Conservation (phyloP, 1,284 basidiomycete genomes). For the Agaricales sp. region DNA sequence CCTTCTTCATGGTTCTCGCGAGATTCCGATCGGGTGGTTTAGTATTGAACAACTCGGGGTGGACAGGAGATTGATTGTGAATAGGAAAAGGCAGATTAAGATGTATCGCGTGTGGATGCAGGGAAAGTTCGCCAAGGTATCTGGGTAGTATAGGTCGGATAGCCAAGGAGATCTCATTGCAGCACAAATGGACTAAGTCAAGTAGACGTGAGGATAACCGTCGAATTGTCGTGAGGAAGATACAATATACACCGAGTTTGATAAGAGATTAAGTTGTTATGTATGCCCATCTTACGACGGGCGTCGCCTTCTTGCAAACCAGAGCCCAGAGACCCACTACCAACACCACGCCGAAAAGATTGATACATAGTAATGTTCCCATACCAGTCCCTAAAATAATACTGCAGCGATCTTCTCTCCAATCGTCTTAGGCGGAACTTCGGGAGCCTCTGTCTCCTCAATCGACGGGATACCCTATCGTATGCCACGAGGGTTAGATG, state of each 20-base stretch:
- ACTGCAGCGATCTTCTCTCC: constrained; percentile 23
- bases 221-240: too few relatives aligned
- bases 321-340: too few relatives aligned
- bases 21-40: constrained; percentile 44
- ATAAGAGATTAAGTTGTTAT: too few relatives aligned
- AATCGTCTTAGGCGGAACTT: constrained; percentile 28
- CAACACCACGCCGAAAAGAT: too few relatives aligned
- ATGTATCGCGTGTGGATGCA: constrained; percentile 98
- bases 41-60: constrained; percentile 69
- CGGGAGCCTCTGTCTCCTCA: constrained; percentile 46
- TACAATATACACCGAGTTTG: too few relatives aligned
- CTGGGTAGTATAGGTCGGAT: too few relatives aligned
- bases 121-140: constrained; percentile 66
- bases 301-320: too few relatives aligned
- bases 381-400: constrained; percentile 20
- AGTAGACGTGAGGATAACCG: too few relatives aligned
- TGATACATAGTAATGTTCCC: too few relatives aligned
- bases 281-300: too few relatives aligned
- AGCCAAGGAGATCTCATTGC: too few relatives aligned
- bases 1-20: constrained; percentile 8
- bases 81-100: constrained; percentile 84
- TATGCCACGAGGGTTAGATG: constrained; percentile 4
- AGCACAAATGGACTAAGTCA: too few relatives aligned
- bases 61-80: constrained; percentile 84
- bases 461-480: constrained; percentile 44